Conservation (phyloP, 2,329 filamentous ascomycete genomes). For the Sporothrix pseudoabietina region DNA sequence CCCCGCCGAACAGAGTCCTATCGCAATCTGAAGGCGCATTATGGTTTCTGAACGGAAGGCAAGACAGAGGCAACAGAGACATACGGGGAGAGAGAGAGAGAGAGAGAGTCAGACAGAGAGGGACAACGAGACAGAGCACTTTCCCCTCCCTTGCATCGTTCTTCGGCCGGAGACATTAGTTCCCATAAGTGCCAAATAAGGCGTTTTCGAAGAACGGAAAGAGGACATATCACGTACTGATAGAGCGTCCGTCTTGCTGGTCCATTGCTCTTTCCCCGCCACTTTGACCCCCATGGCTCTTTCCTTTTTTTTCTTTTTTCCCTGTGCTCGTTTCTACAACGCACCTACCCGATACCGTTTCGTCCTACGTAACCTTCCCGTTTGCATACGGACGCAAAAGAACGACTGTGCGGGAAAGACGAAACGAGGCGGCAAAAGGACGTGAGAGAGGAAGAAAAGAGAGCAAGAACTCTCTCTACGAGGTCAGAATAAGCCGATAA, state of each 20-base stretch:
- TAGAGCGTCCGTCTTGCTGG: neutral
- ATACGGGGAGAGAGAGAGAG: neutral
- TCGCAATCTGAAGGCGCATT: constrained; percentile 13
- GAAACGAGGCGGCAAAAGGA: constrained; percentile 7
- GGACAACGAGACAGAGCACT: neutral
- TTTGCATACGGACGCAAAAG: constrained; percentile 13
- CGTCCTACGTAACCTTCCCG: constrained; percentile 6
- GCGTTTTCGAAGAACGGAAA: neutral
- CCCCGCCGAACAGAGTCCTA: neutral
- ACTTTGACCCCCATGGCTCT: neutral
- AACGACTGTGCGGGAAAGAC: neutral
- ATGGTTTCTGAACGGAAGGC: neutral
- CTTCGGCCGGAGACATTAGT: constrained; percentile 7
- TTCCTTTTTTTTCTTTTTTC: neutral
- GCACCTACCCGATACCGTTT: constrained; percentile 14
- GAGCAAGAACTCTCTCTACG: neutral
- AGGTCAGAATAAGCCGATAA: constrained; percentile 6
- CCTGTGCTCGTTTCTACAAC: neutral
- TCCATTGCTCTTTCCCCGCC: neutral
- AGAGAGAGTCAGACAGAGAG: neutral
- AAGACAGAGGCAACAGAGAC: constrained; percentile 10
- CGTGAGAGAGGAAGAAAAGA: neutral
- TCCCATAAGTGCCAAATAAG: neutral
- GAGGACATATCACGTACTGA: neutral
- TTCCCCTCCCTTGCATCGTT: constrained; percentile 24